Evolutionary conservation across 192 early-diverging fungal genomes (phyloP).

Genomic region (Jimgerdemannia flammicorona): DNA sequence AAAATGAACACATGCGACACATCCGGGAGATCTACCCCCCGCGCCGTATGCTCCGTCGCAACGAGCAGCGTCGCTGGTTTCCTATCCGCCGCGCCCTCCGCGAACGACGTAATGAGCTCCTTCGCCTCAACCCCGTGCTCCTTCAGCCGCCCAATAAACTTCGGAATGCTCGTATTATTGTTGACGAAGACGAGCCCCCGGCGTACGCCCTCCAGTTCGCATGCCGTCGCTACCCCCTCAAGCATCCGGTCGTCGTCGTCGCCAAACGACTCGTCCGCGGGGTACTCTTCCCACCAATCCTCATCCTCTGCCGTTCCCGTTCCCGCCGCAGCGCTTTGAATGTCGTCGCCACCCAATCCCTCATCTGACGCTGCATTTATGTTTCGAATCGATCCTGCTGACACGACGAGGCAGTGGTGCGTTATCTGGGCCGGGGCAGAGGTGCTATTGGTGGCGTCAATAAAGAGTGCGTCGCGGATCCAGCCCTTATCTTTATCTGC

Average conservation of each 20-base stretch:
- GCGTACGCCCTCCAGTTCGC: constrained; percentile 39
- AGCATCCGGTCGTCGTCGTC: constrained; percentile 50
- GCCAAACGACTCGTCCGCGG: constrained; percentile 19
- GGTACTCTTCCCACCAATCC: background rate
- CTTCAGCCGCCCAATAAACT: constrained; percentile 7
- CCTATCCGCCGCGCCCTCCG: background rate
- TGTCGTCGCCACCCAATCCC: background rate
- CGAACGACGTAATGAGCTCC: constrained; percentile 2
- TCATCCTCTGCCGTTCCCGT: background rate
- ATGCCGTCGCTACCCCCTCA: constrained; percentile 37
- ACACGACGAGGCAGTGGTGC: constrained; percentile 50
- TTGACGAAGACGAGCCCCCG: constrained; percentile 44
- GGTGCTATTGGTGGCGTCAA: constrained; percentile 51
- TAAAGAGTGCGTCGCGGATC: constrained; percentile 51
- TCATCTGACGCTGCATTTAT: background rate
- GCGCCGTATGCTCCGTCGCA: constrained; percentile 69
- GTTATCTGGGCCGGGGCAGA: constrained; percentile 31
- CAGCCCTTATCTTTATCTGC: constrained; percentile 29
- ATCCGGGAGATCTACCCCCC: constrained; percentile 82
- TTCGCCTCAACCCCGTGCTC: constrained; percentile 7
- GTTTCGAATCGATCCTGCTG: constrained; percentile 40
- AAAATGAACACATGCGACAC: constrained; percentile 81
- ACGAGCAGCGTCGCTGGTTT: constrained; percentile 40
- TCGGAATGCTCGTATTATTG: constrained; percentile 13
- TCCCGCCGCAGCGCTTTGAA: background rate